Percentiles rank a stretch among this genome's conserved stretches.
Evolutionary conservation across 257 asterid genomes (phyloP).

Genomic region (Nicotiana paniculata): DNA sequence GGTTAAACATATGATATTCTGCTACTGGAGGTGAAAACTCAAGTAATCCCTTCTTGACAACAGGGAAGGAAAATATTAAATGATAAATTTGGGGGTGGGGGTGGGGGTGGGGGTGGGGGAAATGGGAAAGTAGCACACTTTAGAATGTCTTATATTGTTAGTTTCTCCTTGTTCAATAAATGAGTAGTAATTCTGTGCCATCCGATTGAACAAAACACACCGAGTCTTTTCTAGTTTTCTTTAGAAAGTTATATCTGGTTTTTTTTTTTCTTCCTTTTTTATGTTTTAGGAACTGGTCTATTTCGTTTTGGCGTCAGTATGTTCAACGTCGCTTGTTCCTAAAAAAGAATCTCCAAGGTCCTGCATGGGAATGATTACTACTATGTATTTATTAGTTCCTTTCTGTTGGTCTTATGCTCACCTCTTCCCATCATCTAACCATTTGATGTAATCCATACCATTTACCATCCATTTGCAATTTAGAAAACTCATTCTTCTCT

Average conservation of each 20-base stretch:
- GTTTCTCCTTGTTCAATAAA: not conserved
- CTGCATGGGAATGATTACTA: not conserved
- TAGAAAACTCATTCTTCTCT: slow-evolving; percentile 1
- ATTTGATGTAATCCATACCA: not conserved
- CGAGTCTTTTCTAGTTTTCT: not conserved
- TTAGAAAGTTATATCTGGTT: not conserved
- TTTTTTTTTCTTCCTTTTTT: not conserved
- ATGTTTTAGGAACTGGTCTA: not conserved
- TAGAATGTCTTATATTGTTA: not conserved
- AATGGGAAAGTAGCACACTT: not conserved
- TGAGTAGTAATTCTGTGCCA: not conserved
- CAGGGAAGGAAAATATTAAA: not conserved
- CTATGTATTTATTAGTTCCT: not conserved
- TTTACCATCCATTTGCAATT: not conserved
- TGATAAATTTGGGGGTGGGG: not conserved
- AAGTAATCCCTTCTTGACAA: not conserved
- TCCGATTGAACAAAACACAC: not conserved
- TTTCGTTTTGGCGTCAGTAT: not conserved
- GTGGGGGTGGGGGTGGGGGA: not conserved
- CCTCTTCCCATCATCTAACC: not conserved
- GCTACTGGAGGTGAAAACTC: not conserved
- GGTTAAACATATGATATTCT: not conserved
- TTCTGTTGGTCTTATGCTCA: not conserved
- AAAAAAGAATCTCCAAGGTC: not conserved
- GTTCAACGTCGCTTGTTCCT: not conserved